Percentiles rank a stretch among this genome's conserved stretches.
Conservation (phyloP, 1,284 basidiomycete genomes). For the Chiua sp. region DNA sequence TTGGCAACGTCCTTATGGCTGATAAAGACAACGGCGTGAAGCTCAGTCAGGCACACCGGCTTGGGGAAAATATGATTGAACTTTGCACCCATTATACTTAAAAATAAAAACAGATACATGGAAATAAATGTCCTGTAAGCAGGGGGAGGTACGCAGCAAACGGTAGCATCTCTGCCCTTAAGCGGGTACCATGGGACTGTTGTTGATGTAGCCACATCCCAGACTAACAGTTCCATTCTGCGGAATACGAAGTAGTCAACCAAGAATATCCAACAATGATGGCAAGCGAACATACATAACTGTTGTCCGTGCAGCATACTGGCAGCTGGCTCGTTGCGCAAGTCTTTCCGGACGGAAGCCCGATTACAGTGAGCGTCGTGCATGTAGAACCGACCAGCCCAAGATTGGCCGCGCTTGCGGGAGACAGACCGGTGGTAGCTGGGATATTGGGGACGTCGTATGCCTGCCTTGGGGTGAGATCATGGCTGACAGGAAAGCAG, state of each 20-base stretch:
- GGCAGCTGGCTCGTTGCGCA: constrained; percentile 19
- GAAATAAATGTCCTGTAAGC: neutral
- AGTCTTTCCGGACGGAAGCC: constrained; percentile 8
- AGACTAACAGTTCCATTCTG: constrained; percentile 19
- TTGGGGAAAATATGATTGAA: neutral
- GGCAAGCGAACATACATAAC: constrained; percentile 10
- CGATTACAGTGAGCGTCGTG: constrained; percentile 20
- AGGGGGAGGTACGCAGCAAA: neutral
- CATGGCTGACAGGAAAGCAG: neutral
- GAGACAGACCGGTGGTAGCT: constrained; percentile 10
- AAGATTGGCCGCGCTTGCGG: constrained; percentile 7
- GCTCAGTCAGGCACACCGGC: neutral
- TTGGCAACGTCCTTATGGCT: neutral
- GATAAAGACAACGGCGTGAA: neutral
- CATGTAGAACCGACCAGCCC: constrained; percentile 20
- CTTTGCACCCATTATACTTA: neutral
- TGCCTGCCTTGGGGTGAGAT: constrained; percentile 6
- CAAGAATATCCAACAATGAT: neutral
- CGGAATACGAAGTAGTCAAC: neutral
- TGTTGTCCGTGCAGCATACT: constrained; percentile 21
- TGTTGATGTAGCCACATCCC: constrained; percentile 16
- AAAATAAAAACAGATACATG: neutral
- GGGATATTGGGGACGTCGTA: constrained; percentile 4
- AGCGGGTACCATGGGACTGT: neutral
- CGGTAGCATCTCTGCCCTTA: neutral